Evolutionary conservation across 768 basidiomycete genomes (phyloP).

Genomic region (Paxillus rubicundulus): DNA sequence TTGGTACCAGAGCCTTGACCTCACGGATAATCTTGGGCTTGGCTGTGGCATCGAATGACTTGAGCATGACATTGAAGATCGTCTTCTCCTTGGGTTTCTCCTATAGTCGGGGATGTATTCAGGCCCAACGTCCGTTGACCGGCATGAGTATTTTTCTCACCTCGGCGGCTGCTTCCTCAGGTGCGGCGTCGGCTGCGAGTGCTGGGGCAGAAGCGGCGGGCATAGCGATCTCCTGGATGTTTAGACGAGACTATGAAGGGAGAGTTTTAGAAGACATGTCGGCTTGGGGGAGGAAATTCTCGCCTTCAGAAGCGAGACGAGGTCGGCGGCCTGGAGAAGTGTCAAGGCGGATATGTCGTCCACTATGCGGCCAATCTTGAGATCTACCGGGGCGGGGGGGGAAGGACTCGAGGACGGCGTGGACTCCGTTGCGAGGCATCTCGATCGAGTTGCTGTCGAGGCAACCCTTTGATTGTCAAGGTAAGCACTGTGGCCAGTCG

Average conservation of each 20-base stretch:
- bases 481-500: not conserved
- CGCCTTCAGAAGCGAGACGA: conserved; percentile 90
- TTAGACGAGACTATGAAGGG: conserved; percentile 68
- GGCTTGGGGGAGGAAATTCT: conserved; percentile 13
- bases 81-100: conserved; percentile 99
- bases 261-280: not conserved
- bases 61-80: conserved; percentile 90
- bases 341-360: conserved; percentile 90
- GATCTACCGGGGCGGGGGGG: conserved; percentile 49
- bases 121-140: not conserved
- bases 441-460: conserved; percentile 36
- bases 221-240: conserved; percentile 97
- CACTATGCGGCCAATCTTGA: conserved; percentile 78
- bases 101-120: conserved; percentile 33
- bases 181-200: conserved; percentile 51
- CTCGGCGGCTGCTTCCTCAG: conserved; percentile 62
- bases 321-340: conserved; percentile 91
- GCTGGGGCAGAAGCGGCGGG: conserved; percentile 69
- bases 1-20: conserved; percentile 93
- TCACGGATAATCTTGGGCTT: conserved; percentile 98
- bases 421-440: conserved; percentile 56
- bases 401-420: conserved; percentile 42
- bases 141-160: conserved; percentile 38
- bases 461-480: conserved; percentile 14
- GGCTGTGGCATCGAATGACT: conserved; percentile 86